These are phyloP conservation scores for Talaromyces pinophilus DNA, from an alignment of 2,329 filamentous ascomycete genomes.

Conservation along the genomic window DNA sequence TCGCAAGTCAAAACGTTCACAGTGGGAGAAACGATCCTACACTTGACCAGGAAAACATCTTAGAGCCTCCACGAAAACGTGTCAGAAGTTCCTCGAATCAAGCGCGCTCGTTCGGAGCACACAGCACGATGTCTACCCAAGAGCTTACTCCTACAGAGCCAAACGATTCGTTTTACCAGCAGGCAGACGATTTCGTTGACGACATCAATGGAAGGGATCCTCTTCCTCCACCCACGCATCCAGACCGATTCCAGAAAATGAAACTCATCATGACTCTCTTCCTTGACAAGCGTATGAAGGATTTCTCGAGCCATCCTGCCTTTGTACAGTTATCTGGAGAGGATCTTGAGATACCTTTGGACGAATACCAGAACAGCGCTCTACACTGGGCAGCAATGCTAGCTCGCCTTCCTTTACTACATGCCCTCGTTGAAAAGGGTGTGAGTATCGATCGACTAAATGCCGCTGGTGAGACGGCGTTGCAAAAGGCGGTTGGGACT, in stretches of 20 bases:
- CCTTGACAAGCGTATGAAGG: constrained; percentile 69
- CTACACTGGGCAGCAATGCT: constrained; percentile 96
- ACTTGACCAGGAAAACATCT: constrained; percentile 58
- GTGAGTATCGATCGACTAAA: constrained; percentile 89
- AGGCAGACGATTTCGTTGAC: constrained; percentile 39
- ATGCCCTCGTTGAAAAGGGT: constrained; percentile 77
- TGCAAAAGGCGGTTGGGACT: constrained; percentile 89
- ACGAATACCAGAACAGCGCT: constrained; percentile 80
- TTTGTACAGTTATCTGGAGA: constrained; percentile 72
- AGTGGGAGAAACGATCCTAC: constrained; percentile 40
- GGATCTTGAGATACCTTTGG: constrained; percentile 90
- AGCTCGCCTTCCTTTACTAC: constrained; percentile 78
- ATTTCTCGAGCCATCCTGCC: constrained; percentile 73
- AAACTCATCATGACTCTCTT: constrained; percentile 81
- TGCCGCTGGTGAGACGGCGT: constrained; percentile 81
- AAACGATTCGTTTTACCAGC: constrained; percentile 51
- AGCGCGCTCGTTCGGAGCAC: constrained; percentile 38
- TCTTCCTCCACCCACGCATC: constrained; percentile 55
- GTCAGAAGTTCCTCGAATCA: constrained; percentile 60
- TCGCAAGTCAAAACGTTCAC: constrained; percentile 60
- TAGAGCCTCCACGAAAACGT: constrained; percentile 82
- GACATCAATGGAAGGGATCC: constrained; percentile 42
- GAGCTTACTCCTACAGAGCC: constrained; percentile 49
- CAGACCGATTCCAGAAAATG: constrained; percentile 76
- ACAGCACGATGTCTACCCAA: constrained; percentile 41